Base-by-base conservation (phyloP, 345 rosid genomes). In the Cochlearia excelsa region DNA sequence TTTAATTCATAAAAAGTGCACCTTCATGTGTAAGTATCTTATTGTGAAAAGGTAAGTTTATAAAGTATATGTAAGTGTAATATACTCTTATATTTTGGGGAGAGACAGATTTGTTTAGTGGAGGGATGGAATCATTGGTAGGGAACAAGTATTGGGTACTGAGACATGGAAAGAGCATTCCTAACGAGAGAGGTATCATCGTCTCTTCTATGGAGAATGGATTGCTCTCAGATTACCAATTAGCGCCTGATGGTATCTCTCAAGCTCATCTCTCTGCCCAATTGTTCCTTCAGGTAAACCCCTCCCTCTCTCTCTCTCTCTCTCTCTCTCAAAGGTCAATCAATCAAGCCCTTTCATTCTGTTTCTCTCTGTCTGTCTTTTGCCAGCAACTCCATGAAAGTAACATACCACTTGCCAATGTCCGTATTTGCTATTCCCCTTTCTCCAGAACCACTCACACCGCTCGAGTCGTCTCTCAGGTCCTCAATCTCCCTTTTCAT, bases 121-220 rank as follows among this genome's bases (percentile, higher is more conserved):
- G 23, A 16, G 23, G 23, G 23, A 16, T 16, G 23, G 23, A 16
- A 16, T 45, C 78, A 45, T 76, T 69, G 9, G 4, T 79, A 40
- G 59, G 75, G 46, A 82, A 85, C 79, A 81, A 70, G 63, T 91
- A 85, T 66, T 91, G 98, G 96, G 67, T 84, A 1, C 75, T 82
- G 54, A 78, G 96, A 59, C 96, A 88, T 29, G 98, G 96, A 10
- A 86, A 84, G 75, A 85, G 95, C 84, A 81, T 87, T 44, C 94
- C 98, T 9, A 86, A 93, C 67, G 95, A 89, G 80, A 86, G 61
- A 70, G 97, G 95, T 35, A 80, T 88, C 58, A 61, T 86, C 54
- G 97, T 93, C 40, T 75, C 95, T 11, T 87, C 94, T 3, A 49
- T 82, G 98, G 95, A 85, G 75, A 86, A 93, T 68, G 99, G 95